Evolutionary conservation across 768 basidiomycete species (phyloP).

Genomic region (Pleurotus salmoneostramineus): DNA sequence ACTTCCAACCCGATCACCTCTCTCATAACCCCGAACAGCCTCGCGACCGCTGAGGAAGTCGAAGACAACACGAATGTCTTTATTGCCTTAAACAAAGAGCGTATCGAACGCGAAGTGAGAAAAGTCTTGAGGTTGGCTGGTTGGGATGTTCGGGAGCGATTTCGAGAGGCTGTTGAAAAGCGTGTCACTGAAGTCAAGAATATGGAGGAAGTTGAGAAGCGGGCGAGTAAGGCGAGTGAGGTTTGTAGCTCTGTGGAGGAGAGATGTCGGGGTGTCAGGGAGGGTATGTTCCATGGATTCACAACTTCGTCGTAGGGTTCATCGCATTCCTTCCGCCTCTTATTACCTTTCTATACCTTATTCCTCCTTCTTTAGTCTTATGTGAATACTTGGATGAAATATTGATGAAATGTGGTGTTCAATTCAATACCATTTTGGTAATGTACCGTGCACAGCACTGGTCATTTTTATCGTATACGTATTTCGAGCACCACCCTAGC

Average conservation of each 20-base stretch:
- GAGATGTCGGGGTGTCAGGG: slow-evolving; percentile 43
- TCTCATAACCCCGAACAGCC: background rate
- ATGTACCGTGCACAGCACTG: no score
- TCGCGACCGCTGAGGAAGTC: slow-evolving; percentile 27
- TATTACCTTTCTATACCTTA: no score
- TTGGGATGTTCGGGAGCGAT: slow-evolving; percentile 86
- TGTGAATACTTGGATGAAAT: no score
- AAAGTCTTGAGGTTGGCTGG: slow-evolving; percentile 89
- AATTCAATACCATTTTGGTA: no score
- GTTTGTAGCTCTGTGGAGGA: slow-evolving; percentile 61
- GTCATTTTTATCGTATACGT: no score
- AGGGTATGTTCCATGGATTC: background rate
- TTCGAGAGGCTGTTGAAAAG: slow-evolving; percentile 78
- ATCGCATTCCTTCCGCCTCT: no score
- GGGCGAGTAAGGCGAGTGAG: slow-evolving; percentile 63
- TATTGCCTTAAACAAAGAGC: slow-evolving; percentile 60
- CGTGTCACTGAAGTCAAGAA: slow-evolving; percentile 69
- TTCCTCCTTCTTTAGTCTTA: no score
- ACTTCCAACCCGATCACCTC: background rate
- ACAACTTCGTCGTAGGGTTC: background rate
- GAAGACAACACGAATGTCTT: slow-evolving; percentile 53
- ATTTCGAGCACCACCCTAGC: no score
- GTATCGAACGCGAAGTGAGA: slow-evolving; percentile 82
- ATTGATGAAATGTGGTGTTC: no score
- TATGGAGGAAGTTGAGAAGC: slow-evolving; percentile 73